Percentiles rank a stretch among this genome's conserved stretches.
Evolutionary conservation across 106 monocot species (phyloP).

Genomic region (Hemerocallis citrina): DNA sequence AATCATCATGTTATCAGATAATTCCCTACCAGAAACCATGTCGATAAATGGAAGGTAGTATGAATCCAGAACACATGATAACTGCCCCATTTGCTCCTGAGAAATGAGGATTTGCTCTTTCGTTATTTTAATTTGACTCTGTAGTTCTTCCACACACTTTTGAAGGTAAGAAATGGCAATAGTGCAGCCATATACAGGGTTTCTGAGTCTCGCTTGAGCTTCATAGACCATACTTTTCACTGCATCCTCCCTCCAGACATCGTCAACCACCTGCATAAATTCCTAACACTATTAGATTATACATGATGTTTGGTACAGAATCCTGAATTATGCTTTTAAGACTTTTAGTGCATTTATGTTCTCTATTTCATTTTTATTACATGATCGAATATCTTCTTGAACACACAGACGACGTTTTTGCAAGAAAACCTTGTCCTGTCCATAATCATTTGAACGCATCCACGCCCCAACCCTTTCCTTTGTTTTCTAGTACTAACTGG

Average conservation of each 20-base stretch:
- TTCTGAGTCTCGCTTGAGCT: conserved; percentile 21
- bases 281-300: not conserved
- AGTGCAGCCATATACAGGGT: conserved; percentile 27
- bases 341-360: too few relatives aligned
- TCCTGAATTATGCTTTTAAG: too few relatives aligned
- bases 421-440: too few relatives aligned
- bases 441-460: too few relatives aligned
- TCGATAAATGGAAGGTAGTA: not conserved
- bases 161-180: conserved; percentile 24
- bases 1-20: not conserved
- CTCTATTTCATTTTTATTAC: too few relatives aligned
- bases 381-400: too few relatives aligned
- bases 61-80: not conserved
- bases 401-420: too few relatives aligned
- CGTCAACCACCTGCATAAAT: not conserved
- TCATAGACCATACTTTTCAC: conserved; percentile 28
- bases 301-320: too few relatives aligned
- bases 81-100: conserved; percentile 3
- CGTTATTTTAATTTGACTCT: too few relatives aligned
- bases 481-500: too few relatives aligned
- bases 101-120: not conserved
- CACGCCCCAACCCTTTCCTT: too few relatives aligned
- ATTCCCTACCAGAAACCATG: not conserved
- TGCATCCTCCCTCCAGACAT: conserved; percentile 3
- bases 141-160: not conserved